Evolutionary conservation across 1,284 basidiomycete species (phyloP).

Genomic region (Ceratobasidium sp.): DNA sequence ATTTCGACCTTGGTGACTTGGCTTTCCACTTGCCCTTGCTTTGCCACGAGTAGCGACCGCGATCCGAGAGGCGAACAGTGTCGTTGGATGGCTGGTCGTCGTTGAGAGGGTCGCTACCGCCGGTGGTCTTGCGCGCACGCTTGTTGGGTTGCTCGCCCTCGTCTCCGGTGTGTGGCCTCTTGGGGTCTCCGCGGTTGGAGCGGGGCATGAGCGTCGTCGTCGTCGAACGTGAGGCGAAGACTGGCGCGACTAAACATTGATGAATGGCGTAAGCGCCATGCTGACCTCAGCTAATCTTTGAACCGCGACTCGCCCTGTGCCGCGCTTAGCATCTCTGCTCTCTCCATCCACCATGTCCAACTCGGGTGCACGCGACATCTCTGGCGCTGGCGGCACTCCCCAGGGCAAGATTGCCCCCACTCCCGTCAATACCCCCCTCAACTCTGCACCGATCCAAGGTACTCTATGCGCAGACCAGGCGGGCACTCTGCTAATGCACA

Average conservation of each 20-base stretch:
- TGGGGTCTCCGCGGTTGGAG: conserved; percentile 5
- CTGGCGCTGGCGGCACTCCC: conserved; percentile 7
- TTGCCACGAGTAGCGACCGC: conserved; percentile 17
- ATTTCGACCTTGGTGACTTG: background rate
- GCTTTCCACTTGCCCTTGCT: conserved; percentile 32
- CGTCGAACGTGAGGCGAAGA: background rate
- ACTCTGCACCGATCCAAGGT: conserved; percentile 64
- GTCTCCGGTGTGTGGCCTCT: conserved; percentile 22
- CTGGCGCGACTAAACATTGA: background rate
- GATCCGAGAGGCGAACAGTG: background rate
- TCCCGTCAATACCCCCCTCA: conserved; percentile 79
- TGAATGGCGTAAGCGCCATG: conserved; percentile 2
- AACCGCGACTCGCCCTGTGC: conserved; percentile 35
- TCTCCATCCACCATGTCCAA: conserved; percentile 26
- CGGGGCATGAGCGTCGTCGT: conserved; percentile 22
- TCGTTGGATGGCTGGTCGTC: conserved; percentile 1
- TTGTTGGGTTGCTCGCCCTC: conserved; percentile 3
- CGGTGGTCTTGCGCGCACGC: conserved; percentile 1
- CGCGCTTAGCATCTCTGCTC: conserved; percentile 5
- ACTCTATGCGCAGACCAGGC: background rate
- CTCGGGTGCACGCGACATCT: conserved; percentile 19
- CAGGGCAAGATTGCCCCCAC: conserved; percentile 63
- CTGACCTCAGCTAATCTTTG: conserved; percentile 7
- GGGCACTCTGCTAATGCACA: background rate
- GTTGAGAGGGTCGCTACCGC: background rate